Evolutionary conservation across 768 basidiomycete genomes (phyloP), one percentile per base, ranked within the genome.

Genomic region (Dioszegia crocea): DNA sequence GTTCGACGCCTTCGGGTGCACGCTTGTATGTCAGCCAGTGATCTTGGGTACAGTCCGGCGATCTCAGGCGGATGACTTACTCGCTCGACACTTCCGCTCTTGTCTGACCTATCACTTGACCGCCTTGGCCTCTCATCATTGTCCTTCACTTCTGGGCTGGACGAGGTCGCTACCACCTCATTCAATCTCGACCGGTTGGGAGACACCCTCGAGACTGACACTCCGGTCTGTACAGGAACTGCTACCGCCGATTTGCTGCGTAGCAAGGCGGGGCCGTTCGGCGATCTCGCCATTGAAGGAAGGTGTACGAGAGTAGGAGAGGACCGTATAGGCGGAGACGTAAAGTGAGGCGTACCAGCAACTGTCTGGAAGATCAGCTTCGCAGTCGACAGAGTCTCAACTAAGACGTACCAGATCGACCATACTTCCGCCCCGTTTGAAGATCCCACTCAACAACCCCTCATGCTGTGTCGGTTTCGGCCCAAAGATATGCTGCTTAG

Each of bases 391-490:
- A 10, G 24, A 6, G 19, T 57, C 39, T 5, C 49, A 41, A 24
- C 24, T 16, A 45, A 16, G 5, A 67, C 75, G 63, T 56, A 76
- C 75, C 39, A 77, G 55, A 49, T 74, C 65, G 8, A 74, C 71
- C 76, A 77, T 74, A 63, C 76, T 77, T 16, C 66, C 76, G 1
- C 71, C 71, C 12, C 64, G 36, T 49, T 72, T 73, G 53, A 77
- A 68, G 29, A 72, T 51, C 16, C 66, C 68, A 36, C 64, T 66
- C 29, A 77, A 50, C n/a, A 72, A 33, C 1, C 75, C 73, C 31
- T 63, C 60, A 19, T 40, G 23, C 17, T 24, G 49, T 27, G 33
- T 10, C 23, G 54, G 39, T 16, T 36, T 47, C 5, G 51, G 57
- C 1, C 69, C 71, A 48, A 74, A 74, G 33, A 76, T 74, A 19